A percentile compares a stretch with the other conserved stretches of the same genome.
Conservation (phyloP, 2,329 filamentous ascomycete genomes). For the Aspergillus eucalypticola region DNA sequence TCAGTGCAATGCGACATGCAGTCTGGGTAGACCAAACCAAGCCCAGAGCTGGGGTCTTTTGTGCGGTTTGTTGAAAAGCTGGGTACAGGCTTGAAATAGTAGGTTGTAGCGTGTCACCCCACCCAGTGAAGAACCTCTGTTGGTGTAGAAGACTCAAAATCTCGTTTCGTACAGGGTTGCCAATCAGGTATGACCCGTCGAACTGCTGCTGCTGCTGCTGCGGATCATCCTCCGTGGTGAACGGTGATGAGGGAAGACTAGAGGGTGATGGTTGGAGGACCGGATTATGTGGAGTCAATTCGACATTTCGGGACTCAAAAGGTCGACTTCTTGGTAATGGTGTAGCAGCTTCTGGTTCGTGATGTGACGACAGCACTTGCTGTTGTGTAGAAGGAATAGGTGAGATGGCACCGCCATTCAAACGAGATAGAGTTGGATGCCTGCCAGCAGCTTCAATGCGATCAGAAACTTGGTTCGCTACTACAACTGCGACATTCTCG, state of each 20-base stretch:
- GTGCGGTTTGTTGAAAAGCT: conserved; percentile 35
- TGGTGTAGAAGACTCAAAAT: conserved; percentile 81
- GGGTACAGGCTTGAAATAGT: conserved; percentile 18
- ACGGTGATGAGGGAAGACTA: conserved; percentile 30
- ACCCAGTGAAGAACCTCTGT: conserved; percentile 92
- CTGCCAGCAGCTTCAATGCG: conserved; percentile 59
- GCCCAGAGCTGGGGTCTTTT: conserved; percentile 82
- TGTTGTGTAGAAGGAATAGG: conserved; percentile 18
- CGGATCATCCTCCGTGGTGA: conserved; percentile 29
- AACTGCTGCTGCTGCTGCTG: conserved; percentile 20
- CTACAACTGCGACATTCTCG: conserved; percentile 78
- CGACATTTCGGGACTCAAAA: conserved; percentile 15
- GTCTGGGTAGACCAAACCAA: conserved; percentile 91
- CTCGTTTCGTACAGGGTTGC: conserved; percentile 43
- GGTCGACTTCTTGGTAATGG: conserved; percentile 21
- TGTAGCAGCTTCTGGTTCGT: conserved; percentile 22
- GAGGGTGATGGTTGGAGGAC: conserved; percentile 28
- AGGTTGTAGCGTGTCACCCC: conserved; percentile 67
- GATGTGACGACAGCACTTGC: conserved; percentile 16
- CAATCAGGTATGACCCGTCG: conserved; percentile 40
- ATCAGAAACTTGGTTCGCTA: conserved; percentile 94
- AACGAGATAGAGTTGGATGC: conserved; percentile 11
- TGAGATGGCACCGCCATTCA: conserved; percentile 9
- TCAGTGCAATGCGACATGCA: conserved; percentile 75
- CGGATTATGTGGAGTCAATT: conserved; percentile 19